Conservation (phyloP, 192 early-diverging fungal species). For the Neocallimastix lanati region DNA sequence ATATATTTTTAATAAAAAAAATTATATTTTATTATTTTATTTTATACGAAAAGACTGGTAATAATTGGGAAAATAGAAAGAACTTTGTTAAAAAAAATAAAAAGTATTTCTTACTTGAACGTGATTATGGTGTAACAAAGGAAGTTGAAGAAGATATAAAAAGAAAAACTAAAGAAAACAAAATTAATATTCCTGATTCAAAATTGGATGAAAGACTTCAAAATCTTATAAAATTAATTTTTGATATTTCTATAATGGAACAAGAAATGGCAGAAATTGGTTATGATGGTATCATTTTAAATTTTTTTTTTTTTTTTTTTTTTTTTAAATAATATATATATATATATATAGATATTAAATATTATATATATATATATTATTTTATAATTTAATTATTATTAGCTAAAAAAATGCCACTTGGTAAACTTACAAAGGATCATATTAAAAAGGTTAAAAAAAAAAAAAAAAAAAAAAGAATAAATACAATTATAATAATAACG, state of each 20-base stretch:
- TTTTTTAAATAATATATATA: no score
- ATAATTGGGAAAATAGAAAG: constrained; percentile 36
- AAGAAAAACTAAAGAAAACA: constrained; percentile 5
- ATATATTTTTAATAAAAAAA: no score
- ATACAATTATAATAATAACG: no score
- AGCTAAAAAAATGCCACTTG: constrained; percentile 54
- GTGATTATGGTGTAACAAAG: constrained; percentile 40
- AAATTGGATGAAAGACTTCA: constrained; percentile 27
- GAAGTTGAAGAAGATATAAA: constrained; percentile 8
- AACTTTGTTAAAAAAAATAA: constrained; percentile 30
- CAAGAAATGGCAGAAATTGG: constrained; percentile 43
- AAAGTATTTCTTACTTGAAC: constrained; percentile 45
- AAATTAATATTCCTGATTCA: constrained; percentile 9
- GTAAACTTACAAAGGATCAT: constrained; percentile 44
- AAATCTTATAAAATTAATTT: constrained; percentile 46
- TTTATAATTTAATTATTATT: no score
- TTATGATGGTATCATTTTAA: constrained; percentile 22
- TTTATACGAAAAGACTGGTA: constrained; percentile 45
- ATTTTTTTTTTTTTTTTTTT: background rate
- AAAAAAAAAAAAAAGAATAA: background rate
- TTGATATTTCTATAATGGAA: constrained; percentile 39
- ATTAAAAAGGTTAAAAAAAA: constrained; percentile 24
- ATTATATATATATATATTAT: no score
- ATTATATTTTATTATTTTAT: no score
- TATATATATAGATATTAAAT: no score